Conservation (phyloP, 106 monocot genomes). For the Phalaenopsis aphrodite region DNA sequence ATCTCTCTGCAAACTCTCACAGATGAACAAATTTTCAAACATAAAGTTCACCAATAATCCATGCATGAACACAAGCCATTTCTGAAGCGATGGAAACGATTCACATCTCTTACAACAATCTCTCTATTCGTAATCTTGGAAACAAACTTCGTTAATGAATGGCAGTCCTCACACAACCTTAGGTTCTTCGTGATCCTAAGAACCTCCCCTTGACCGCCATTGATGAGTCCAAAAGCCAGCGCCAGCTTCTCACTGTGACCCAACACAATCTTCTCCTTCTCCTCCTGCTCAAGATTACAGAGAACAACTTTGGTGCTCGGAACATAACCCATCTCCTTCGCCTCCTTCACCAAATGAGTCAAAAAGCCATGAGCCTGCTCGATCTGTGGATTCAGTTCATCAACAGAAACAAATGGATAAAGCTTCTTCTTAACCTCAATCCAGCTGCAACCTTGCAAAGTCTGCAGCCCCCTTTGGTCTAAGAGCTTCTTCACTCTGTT, state of each 20-base stretch:
- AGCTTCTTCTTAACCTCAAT: slow-evolving; percentile 44
- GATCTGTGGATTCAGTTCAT: slow-evolving; percentile 39
- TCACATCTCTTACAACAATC: slow-evolving; percentile 64
- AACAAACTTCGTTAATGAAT: slow-evolving; percentile 56
- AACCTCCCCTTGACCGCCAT: slow-evolving; percentile 29
- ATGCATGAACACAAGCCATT: slow-evolving; percentile 57
- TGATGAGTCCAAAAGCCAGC: slow-evolving; percentile 63
- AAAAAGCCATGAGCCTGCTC: slow-evolving; percentile 49
- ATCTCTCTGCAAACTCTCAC: not conserved
- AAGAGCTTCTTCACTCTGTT: slow-evolving; percentile 31
- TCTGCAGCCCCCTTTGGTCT: slow-evolving; percentile 34
- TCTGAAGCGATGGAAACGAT: slow-evolving; percentile 54
- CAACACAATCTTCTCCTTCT: slow-evolving; percentile 57
- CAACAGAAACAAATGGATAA: slow-evolving; percentile 40
- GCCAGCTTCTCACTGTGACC: slow-evolving; percentile 74
- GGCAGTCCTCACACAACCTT: slow-evolving; percentile 70
- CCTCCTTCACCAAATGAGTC: slow-evolving; percentile 27
- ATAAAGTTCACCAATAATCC: slow-evolving; percentile 53
- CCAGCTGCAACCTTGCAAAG: slow-evolving; percentile 58
- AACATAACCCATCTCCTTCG: slow-evolving; percentile 51
- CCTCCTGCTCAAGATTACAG: slow-evolving; percentile 46
- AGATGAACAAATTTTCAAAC: not conserved
- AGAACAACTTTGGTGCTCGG: slow-evolving; percentile 50
- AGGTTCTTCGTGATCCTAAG: slow-evolving; percentile 67
- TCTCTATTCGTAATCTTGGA: slow-evolving; percentile 50